Conservation (phyloP, 179 eudicot genomes). For the Silene coronaria region DNA sequence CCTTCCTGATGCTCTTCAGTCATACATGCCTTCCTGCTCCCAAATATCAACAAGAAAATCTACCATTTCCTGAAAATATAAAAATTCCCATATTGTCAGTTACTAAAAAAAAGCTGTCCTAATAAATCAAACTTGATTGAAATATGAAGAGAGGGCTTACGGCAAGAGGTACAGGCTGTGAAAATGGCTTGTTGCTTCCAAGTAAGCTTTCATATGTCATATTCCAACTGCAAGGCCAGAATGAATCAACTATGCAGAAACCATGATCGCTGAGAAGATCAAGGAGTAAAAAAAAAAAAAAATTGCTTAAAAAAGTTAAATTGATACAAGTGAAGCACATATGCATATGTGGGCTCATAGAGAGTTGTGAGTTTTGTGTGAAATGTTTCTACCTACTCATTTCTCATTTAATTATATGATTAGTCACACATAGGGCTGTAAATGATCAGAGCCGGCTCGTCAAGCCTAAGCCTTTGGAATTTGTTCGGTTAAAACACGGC, state of each 20-base stretch:
- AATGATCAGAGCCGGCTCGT: too few relatives aligned
- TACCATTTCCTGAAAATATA: constrained; percentile 60
- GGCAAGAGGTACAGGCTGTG: constrained; percentile 51
- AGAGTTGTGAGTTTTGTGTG: neutral
- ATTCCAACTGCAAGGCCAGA: constrained; percentile 59
- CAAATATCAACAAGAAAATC: constrained; percentile 77
- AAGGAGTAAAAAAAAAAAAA: neutral
- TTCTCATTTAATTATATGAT: too few relatives aligned
- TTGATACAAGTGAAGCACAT: neutral
- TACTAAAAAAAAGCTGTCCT: neutral
- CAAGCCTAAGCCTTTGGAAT: too few relatives aligned
- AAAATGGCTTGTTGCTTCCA: constrained; percentile 62
- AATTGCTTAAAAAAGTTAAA: neutral
- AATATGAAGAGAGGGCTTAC: constrained; percentile 36
- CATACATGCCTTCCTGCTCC: constrained; percentile 94
- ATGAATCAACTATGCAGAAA: constrained; percentile 28
- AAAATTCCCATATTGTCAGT: neutral
- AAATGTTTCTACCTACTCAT: too few relatives aligned
- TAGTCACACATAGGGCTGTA: neutral
- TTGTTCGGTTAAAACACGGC: too few relatives aligned
- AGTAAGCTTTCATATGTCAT: constrained; percentile 69
- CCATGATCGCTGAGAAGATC: constrained; percentile 19
- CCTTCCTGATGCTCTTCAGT: constrained; percentile 33
- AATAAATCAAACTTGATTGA: too few relatives aligned
- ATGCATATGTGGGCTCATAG: neutral